These are phyloP conservation scores for Pleodorina starrii DNA, from an alignment of 139 green algal species.

Conservation along the genomic window DNA sequence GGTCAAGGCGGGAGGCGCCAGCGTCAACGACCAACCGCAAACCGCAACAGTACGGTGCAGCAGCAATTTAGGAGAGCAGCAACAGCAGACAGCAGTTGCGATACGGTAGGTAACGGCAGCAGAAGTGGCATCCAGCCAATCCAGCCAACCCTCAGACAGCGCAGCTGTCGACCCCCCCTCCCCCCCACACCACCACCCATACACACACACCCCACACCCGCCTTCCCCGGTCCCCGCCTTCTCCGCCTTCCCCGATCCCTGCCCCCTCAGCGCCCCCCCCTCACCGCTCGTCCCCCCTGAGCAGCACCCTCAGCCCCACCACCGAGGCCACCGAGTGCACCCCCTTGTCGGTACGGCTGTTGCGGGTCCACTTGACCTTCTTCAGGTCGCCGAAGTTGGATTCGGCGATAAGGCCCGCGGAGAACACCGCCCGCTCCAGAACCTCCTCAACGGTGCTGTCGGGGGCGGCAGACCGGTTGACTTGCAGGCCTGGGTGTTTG, in stretches of 20 bases:
- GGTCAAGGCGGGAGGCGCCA: too few relatives aligned
- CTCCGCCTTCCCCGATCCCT: too few relatives aligned
- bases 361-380: slow-evolving; percentile 84
- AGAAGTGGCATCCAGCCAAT: neutral
- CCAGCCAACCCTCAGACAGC: too few relatives aligned
- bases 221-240: too few relatives aligned
- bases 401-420: slow-evolving; percentile 65
- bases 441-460: slow-evolving; percentile 69
- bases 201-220: too few relatives aligned
- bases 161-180: too few relatives aligned
- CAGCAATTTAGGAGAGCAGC: too few relatives aligned
- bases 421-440: slow-evolving; percentile 74
- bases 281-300: slow-evolving; percentile 41
- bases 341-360: slow-evolving; percentile 96
- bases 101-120: too few relatives aligned
- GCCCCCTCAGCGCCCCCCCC: too few relatives aligned
- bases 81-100: neutral
- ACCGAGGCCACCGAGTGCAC: slow-evolving; percentile 83
- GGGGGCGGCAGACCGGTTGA: slow-evolving; percentile 52
- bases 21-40: too few relatives aligned
- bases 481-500: slow-evolving; percentile 78
- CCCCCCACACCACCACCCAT: too few relatives aligned
- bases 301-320: slow-evolving; percentile 47
- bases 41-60: too few relatives aligned
- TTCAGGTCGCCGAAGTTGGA: slow-evolving; percentile 64